phyloP scores from a whole-genome alignment of 1,284 basidiomycete genomes.

The Moesziomyces globuligerus region DNA sequence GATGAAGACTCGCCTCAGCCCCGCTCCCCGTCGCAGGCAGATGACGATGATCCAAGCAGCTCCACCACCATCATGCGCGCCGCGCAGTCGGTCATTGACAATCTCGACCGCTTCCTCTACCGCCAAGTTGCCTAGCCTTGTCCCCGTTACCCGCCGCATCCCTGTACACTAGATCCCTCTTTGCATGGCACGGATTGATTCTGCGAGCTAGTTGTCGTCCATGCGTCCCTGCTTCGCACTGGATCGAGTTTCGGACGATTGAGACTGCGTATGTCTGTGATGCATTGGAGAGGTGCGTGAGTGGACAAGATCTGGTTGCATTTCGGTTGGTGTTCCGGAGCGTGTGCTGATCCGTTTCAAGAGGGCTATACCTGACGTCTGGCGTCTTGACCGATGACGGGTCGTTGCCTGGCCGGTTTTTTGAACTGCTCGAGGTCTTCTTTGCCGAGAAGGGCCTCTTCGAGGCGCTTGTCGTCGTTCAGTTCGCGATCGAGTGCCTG shows the following conservation, averaged over 20 bases:
- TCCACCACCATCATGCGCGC: constrained; percentile 31
- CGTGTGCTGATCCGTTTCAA: too few species aligned
- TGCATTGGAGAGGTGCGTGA: too few species aligned
- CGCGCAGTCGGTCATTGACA: constrained; percentile 26
- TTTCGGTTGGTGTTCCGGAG: too few species aligned
- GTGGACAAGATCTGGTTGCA: too few species aligned
- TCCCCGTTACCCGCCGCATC: neutral
- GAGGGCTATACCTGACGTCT: constrained; percentile 23
- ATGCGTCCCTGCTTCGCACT: too few species aligned
- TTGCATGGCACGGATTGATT: neutral
- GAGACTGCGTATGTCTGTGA: too few species aligned
- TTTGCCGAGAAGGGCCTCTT: constrained; percentile 47
- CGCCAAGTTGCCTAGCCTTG: neutral
- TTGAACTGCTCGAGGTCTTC: constrained; percentile 31
- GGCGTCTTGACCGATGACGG: constrained; percentile 37
- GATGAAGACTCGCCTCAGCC: constrained; percentile 12
- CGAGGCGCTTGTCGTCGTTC: constrained; percentile 39
- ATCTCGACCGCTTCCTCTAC: constrained; percentile 32
- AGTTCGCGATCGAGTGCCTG: constrained; percentile 28
- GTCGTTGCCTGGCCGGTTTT: constrained; percentile 17
- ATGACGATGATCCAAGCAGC: neutral
- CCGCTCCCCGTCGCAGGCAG: neutral
- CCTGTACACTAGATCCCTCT: neutral
- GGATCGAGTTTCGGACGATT: too few species aligned
- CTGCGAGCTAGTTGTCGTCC: too few species aligned